Percentiles rank a stretch among this genome's conserved stretches.
These are phyloP conservation scores for Endogone sp. DNA, from an alignment of 192 early-diverging fungal species.

Conservation along the genomic window DNA sequence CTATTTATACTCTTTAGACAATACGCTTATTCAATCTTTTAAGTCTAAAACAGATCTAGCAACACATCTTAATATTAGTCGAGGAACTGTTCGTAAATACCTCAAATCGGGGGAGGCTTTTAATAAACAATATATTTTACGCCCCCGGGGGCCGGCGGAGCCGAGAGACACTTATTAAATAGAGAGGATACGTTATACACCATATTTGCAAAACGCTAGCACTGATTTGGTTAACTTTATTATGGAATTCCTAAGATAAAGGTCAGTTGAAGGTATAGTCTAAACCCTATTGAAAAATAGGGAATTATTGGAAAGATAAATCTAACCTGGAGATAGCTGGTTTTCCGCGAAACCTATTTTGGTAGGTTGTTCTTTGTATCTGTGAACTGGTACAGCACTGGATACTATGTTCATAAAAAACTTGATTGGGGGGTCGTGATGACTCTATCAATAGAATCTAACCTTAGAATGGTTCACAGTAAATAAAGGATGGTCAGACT, in stretches of 20 bases:
- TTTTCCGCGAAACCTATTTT: conserved; percentile 52
- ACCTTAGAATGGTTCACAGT: conserved; percentile 41
- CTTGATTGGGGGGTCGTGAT: conserved; percentile 42
- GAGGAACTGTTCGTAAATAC: too few relatives aligned
- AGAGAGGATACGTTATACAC: too few relatives aligned
- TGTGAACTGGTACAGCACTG: conserved; percentile 41
- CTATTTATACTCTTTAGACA: too few relatives aligned
- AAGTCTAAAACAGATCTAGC: too few relatives aligned
- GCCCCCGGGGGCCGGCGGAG: too few relatives aligned
- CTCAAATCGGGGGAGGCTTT: too few relatives aligned
- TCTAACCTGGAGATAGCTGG: conserved; percentile 52
- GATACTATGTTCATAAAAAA: conserved; percentile 39
- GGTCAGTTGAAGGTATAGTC: conserved; percentile 12
- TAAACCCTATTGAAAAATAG: too few relatives aligned
- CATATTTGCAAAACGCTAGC: conserved; percentile 4
- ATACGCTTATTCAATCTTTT: too few relatives aligned
- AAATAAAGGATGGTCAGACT: conserved; percentile 43
- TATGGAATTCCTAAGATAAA: conserved; percentile 10
- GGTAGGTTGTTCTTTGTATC: conserved; percentile 46
- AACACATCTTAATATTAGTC: too few relatives aligned
- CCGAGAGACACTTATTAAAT: too few relatives aligned
- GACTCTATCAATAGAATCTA: conserved; percentile 47
- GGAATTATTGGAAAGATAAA: conserved; percentile 29
- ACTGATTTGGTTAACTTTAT: neutral
- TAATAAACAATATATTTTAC: too few relatives aligned